Base-by-base conservation (phyloP, 352 stramenopile genomes). In the Pythium oligandrum region DNA sequence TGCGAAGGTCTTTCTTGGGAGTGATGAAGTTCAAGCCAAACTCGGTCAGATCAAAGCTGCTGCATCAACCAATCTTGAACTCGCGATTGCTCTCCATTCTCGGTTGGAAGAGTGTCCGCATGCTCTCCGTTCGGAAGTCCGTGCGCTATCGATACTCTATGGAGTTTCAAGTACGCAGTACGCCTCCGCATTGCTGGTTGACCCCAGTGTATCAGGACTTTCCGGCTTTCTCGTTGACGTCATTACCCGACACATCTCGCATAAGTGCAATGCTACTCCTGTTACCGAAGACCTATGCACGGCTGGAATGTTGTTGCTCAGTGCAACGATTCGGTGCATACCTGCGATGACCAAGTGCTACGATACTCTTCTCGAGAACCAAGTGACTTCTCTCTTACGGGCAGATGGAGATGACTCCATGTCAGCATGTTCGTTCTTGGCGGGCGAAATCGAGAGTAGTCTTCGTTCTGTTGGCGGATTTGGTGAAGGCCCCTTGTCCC, bases 281-380 rank as follows among this genome's bases (percentile, higher is more conserved):
- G 40, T 56, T 33, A 52, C 6, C 12, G 59, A 66, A 54, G 59
- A 66, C 34, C 33, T 39, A 3, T 66, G 59, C 34, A 54, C 48
- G 0, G 10, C 57, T 4, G 53, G 7, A 9, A 51, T 56, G 9
- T 42, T 61, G 12, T 31, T 60, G 6, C 26, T 59, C 6, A 55
- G 43, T 9, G 52, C 59, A 1, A 26, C 44, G 2, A 31, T 46
- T 38, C 51, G 51, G 3, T 64, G 51, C 40, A 49, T 64, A 26
- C 51, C 57, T 10, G 54, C 51, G 0, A 56, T 59, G 45, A 4
- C 59, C 17, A 40, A n/a, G 1, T 50, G 44, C 8, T 64, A 59
- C 30, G 57, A 47, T 17, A 12, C 10, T 45, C n/a, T 39, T 6
- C 47, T 17, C 3, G 37, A 5, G 5, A 51, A 3, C 17, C 10